Evolutionary conservation across 1,284 basidiomycete species (phyloP), one percentile per base, ranked within the genome.

Genomic region (Cryptococcus sp.): DNA sequence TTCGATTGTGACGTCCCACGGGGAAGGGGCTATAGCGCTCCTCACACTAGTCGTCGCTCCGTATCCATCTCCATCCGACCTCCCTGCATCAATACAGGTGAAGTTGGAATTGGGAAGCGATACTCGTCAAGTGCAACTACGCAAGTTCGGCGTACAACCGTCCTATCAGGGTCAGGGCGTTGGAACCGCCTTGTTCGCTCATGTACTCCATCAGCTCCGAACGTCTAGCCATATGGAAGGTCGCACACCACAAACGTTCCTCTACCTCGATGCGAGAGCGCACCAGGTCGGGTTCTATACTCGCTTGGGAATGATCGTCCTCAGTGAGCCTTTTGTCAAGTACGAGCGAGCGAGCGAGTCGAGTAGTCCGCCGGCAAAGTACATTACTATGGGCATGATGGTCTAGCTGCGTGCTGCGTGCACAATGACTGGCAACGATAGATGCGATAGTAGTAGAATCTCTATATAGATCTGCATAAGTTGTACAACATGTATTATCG

Each of bases 321-420:
- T 74, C 38, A 64, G 69, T 30, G 48, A 55, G 35, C 51, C 54
- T n/a, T 70, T 69, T 47, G 47, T 50, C 11, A 68, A 68, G 55
- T 35, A 35, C 30, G 30, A 35, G 13, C 30, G 53, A 35, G 67
- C 66, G 16, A 48, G 63, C 7, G 60, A 54, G 4, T 66, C 64
- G 1, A 47, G 56, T 7, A 68, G 60, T 20, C 60, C 61, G 15
- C 49, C 55, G 0, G 50, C 64, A 1, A 48, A 60, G n/a, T 61
- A 71, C 51, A 41, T 72, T 4, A 51, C 62, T 22, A 72, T 74
- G 70, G 72, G 70, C 3, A 57, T 25, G 46, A 43, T 70, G 3
- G n/a, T 70, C 22, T 47, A 43, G 30, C 30, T 35, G 30, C 30
- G 30, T 35, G 30, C 30, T 35, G 30, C 30, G 30, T 35, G 13